Base-by-base conservation (phyloP, 2,329 filamentous ascomycete species). In the Calycina marina region DNA sequence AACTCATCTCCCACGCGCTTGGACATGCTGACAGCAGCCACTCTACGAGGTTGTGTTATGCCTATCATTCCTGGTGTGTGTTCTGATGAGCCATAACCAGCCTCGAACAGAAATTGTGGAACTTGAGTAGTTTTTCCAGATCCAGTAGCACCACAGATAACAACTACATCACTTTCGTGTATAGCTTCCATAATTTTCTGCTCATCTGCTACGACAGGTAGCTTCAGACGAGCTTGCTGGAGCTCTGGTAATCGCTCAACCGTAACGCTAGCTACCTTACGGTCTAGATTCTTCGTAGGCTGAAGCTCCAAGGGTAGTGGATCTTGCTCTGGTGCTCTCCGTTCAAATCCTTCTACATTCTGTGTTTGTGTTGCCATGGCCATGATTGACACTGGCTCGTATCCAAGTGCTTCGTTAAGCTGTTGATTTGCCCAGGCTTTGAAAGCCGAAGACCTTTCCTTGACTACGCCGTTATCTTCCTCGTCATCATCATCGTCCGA, bases 151-250 rank as follows among this genome's bases (percentile, higher is more conserved):
- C 90, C 90, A 59, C 88, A 94, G 5, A 98, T 73, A 8, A 98
- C 79, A 1, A 94, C 81, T 3, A 84, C 75, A 32, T 88, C 71
- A 52, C 94, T 80, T 51, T 88, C 88, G 56, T 94, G 79, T 30
- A 98, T 84, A 1, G 86, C 85, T 56, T 98, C 90, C 86, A 98
- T 96, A 17, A 98, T 86, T 48, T 79, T 85, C 52, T 98, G 90
- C 55, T 98, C 90, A 54, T 96, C 86, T 2, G 82, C 82, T 2
- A 96, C 84, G 1, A 98, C 82, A 0, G 90, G 90, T 11, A 98
- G 65, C 35, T 80, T 72, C 28, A 92, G 56, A 9, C 90, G 74
- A 8, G 77, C 72, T 29, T 77, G 69, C 52, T 94, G 83, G 14
- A 96, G 79, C 12, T 79, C 76, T 4, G 74, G 59, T 0, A 69